Conservation (phyloP, 805 yeast genomes). For the Hemisphaericaspora nanyangensis region DNA sequence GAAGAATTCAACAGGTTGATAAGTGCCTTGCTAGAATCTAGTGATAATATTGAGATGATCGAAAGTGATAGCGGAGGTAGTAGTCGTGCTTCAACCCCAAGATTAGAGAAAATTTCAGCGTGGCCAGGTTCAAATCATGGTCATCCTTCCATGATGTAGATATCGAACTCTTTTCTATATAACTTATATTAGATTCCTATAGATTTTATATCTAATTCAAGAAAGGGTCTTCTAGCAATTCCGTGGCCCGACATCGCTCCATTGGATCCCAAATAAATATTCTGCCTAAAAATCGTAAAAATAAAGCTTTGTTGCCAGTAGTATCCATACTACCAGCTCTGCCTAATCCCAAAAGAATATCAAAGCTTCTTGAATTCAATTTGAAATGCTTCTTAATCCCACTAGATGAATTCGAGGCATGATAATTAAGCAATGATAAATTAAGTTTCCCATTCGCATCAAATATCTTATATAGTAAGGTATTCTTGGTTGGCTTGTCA, state of each 20-base stretch:
- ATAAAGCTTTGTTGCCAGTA: constrained; percentile 10
- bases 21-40: constrained; percentile 2
- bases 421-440: constrained; percentile 25
- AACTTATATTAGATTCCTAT: too few species aligned
- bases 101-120: constrained; percentile 41
- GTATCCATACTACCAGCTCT: background rate
- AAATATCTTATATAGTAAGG: constrained; percentile 35
- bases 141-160: too few species aligned
- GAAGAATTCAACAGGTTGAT: constrained; percentile 1
- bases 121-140: constrained; percentile 73
- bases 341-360: constrained; percentile 22
- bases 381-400: constrained; percentile 20
- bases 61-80: constrained; percentile 18
- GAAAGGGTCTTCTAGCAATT: constrained; percentile 24
- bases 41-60: constrained; percentile 5
- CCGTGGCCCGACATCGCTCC: constrained; percentile 23
- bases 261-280: constrained; percentile 38
- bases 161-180: too few species aligned
- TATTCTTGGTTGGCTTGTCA: constrained; percentile 31
- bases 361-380: constrained; percentile 26
- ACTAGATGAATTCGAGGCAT: constrained; percentile 6
- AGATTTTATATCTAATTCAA: constrained; percentile 10
- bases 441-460: constrained; percentile 37
- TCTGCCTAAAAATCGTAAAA: constrained; percentile 23
- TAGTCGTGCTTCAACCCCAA: constrained; percentile 26